phyloP scores from a whole-genome alignment of 176 grass and related monocot genomes.

The Tillandsia leiboldiana region DNA sequence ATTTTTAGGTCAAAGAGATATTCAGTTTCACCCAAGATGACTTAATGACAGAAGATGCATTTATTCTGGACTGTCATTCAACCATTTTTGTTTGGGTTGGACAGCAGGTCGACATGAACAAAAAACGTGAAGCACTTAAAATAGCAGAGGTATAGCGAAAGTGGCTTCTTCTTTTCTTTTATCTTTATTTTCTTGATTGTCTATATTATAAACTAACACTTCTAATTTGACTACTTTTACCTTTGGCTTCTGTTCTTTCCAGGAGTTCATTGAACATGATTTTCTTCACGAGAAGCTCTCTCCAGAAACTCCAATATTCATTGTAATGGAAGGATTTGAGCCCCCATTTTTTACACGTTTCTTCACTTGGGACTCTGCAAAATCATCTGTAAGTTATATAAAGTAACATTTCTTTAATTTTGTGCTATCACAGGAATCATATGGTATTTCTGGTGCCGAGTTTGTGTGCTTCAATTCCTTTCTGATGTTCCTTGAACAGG shows the following conservation, averaged over 20 bases:
- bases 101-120: constrained; percentile 35
- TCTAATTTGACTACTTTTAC: not conserved
- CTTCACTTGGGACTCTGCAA: constrained; percentile 74
- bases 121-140: constrained; percentile 41
- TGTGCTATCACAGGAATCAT: not conserved
- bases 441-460: not conserved
- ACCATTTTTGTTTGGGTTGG: constrained; percentile 81
- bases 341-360: constrained; percentile 68
- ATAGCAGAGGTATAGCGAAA: constrained; percentile 41
- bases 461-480: no score
- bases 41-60: constrained; percentile 62
- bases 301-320: constrained; percentile 36
- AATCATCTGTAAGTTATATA: constrained; percentile 25
- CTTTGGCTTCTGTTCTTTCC: constrained; percentile 13
- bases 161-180: no score
- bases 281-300: constrained; percentile 26
- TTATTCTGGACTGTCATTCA: constrained; percentile 55
- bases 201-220: no score
- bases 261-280: constrained; percentile 60
- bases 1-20: constrained; percentile 70
- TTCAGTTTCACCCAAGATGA: constrained; percentile 89
- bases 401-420: not conserved
- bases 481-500: no score
- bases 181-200: no score
- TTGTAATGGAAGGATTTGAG: constrained; percentile 69